Evolutionary conservation across 2,329 filamentous ascomycete genomes (phyloP), one percentile per base, ranked within the genome.

Genomic region (Phoma sp.): DNA sequence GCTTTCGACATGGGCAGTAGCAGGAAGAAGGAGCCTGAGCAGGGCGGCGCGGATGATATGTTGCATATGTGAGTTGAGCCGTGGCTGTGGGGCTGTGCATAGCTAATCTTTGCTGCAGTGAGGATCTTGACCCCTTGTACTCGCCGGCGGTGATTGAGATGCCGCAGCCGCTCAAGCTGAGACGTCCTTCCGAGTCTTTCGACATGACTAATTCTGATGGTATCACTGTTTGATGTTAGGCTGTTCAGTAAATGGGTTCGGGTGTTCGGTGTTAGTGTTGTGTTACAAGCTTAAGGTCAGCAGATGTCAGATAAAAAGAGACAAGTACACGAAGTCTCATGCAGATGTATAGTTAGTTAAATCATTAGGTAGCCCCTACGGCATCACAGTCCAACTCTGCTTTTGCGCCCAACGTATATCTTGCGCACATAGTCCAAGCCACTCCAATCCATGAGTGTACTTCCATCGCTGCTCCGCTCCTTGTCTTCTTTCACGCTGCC

Each of bases 41-140:
- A 62, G 13, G 29, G 43, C 10, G 60, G 47, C 25, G 33, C 55
- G 19, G 46, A 55, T 21, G 64, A 70, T 46, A 38, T 63, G n/a
- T 64, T 72, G 63, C 65, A 71, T 21, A 48, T 71, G 64, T 69
- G 46, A 61, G 69, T 68, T 10, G 29, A 13, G 31, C 12, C 29
- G 3, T n/a, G 10, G 13, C 3, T 39, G 6, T 27, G 1, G n/a
- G 19, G 13, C n/a, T 31, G 49, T 13, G 37, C 1, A 2, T 4
- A 17, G 40, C 61, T 67, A 29, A 66, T 17, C 31, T 17, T 10
- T 38, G 10, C 1, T 9, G 1, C 27, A 70, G 67, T 40, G 70
- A 73, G 54, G 71, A 63, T 47, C 53, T 73, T 3, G 69, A 70
- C 56, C 70, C 67, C 25, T 46, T 74, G 22, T 70, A 67, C 33